Evolutionary conservation across 2,329 filamentous ascomycete genomes (phyloP).

Genomic region (Neodidymelliopsis sp.): DNA sequence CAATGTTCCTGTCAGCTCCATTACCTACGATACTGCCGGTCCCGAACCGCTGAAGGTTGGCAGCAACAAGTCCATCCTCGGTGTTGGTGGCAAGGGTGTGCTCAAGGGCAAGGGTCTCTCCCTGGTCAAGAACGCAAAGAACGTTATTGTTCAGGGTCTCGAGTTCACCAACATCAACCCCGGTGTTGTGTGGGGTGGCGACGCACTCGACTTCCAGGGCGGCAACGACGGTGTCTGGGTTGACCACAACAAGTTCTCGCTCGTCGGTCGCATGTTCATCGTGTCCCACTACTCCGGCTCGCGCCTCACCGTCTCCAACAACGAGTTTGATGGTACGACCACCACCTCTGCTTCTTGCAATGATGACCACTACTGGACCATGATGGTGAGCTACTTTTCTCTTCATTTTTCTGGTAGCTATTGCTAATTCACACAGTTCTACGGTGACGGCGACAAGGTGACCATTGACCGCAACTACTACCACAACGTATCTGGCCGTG

Average conservation of each 20-base stretch:
- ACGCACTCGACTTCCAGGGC: constrained; percentile 47
- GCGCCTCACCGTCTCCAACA: constrained; percentile 57
- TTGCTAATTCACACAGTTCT: no score
- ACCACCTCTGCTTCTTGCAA: constrained; percentile 55
- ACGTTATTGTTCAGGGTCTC: constrained; percentile 53
- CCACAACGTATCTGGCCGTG: constrained; percentile 55
- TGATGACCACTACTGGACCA: constrained; percentile 57
- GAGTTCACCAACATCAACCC: constrained; percentile 50
- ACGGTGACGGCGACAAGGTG: constrained; percentile 50
- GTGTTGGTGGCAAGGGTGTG: constrained; percentile 49
- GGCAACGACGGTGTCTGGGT: constrained; percentile 49
- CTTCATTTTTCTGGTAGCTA: no score
- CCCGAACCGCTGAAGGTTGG: constrained; percentile 42
- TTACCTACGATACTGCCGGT: constrained; percentile 47
- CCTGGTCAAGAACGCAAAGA: constrained; percentile 42
- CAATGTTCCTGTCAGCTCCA: constrained; percentile 31
- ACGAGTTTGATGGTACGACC: constrained; percentile 55
- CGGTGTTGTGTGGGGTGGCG: constrained; percentile 50
- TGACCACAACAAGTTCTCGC: constrained; percentile 51
- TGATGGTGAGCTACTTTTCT: constrained; percentile 36
- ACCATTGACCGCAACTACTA: constrained; percentile 57
- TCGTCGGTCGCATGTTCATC: constrained; percentile 57
- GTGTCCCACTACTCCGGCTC: constrained; percentile 46
- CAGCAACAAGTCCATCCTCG: constrained; percentile 54
- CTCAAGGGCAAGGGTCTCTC: constrained; percentile 54